Conservation (phyloP, 345 rosid species). For the Moringa oleifera region DNA sequence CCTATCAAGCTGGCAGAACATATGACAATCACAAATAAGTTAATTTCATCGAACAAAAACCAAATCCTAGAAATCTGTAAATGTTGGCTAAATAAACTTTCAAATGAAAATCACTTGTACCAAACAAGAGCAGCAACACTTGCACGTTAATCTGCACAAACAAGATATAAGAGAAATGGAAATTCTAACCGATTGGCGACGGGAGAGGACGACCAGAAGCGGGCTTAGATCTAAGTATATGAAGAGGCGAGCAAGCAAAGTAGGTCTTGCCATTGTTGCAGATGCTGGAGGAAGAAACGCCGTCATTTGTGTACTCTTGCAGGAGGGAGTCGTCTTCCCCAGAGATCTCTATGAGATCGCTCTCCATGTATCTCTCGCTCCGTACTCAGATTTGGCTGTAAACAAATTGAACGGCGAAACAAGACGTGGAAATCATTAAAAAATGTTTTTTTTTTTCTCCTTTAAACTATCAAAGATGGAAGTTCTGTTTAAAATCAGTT, state of each 20-base stretch:
- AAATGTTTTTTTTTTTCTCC: not conserved
- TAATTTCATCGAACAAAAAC: too few species aligned
- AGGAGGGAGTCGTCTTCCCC: conserved; percentile 63
- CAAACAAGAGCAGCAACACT: too few species aligned
- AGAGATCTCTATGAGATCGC: conserved; percentile 63
- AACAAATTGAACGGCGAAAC: not conserved
- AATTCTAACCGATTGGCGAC: conserved; percentile 34
- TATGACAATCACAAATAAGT: too few species aligned
- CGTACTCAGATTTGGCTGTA: not conserved
- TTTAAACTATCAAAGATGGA: not conserved
- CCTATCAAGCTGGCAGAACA: too few species aligned
- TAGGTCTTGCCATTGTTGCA: conserved; percentile 17
- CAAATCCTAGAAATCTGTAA: too few species aligned
- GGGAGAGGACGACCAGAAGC: conserved; percentile 22
- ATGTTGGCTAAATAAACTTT: too few species aligned
- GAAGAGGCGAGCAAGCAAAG: conserved; percentile 70
- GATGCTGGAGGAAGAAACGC: conserved; percentile 18
- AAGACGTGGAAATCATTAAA: not conserved
- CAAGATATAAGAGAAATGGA: not conserved
- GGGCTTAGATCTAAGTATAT: conserved; percentile 36
- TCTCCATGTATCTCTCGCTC: conserved; percentile 41
- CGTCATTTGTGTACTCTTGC: conserved; percentile 25
- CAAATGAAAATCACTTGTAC: too few species aligned
- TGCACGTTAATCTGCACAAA: too few species aligned
- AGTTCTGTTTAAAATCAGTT: too few species aligned